Evolutionary conservation across 2,329 filamentous ascomycete species (phyloP).

Genomic region (Macrophomina phaseolina): DNA sequence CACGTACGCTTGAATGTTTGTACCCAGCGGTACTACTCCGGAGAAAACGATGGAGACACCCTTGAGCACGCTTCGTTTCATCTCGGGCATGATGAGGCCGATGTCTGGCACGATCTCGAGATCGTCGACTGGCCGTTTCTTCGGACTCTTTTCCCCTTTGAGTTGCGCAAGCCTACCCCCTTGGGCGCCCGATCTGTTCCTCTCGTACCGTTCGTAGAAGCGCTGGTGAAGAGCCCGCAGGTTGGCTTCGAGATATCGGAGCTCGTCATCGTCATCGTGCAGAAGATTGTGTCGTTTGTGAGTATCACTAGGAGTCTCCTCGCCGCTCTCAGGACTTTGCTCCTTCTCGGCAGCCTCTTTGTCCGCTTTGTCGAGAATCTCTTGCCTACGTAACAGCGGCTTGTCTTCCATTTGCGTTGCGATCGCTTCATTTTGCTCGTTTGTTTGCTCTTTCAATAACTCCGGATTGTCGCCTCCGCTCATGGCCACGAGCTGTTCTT

Average conservation of each 20-base stretch:
- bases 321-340: slow-evolving; percentile 49
- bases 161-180: slow-evolving; percentile 56
- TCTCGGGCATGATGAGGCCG: slow-evolving; percentile 78
- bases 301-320: slow-evolving; percentile 46
- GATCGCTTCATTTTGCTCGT: slow-evolving; percentile 85
- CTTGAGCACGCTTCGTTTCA: slow-evolving; percentile 78
- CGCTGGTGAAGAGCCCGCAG: slow-evolving; percentile 75
- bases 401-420: slow-evolving; percentile 88
- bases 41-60: slow-evolving; percentile 85
- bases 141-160: slow-evolving; percentile 57
- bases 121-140: slow-evolving; percentile 54
- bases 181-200: slow-evolving; percentile 49
- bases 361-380: slow-evolving; percentile 85
- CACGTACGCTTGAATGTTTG: slow-evolving; percentile 69
- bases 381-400: slow-evolving; percentile 89
- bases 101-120: slow-evolving; percentile 78
- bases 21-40: slow-evolving; percentile 83
- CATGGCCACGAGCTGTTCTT: slow-evolving; percentile 78
- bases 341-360: slow-evolving; percentile 64
- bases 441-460: slow-evolving; percentile 74
- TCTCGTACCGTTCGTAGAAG: slow-evolving; percentile 86
- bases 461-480: slow-evolving; percentile 71
- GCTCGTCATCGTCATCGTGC: slow-evolving; percentile 85
- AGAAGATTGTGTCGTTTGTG: slow-evolving; percentile 74
- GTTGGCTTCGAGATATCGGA: slow-evolving; percentile 76